Percentiles rank a stretch among this genome's conserved stretches.
These are phyloP conservation scores for Hypericum androsaemum DNA, from an alignment of 345 rosid species.

Conservation along the genomic window DNA sequence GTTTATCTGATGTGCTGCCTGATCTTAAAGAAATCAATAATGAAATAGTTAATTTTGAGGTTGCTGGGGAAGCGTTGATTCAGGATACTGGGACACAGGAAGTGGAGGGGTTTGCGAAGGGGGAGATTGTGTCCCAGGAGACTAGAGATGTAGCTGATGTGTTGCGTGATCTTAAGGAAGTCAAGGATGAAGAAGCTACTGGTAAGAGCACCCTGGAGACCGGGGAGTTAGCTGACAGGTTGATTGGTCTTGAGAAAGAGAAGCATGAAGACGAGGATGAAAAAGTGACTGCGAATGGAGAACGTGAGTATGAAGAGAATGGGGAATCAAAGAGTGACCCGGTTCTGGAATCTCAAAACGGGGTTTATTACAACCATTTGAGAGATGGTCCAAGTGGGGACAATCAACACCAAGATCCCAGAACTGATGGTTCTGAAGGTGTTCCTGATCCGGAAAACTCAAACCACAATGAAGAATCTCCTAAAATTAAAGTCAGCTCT, in stretches of 20 bases:
- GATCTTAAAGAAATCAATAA: conserved; percentile 1
- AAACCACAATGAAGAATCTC: conserved; percentile 5
- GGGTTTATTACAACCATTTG: conserved; percentile 10
- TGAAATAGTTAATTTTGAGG: conserved; percentile 9
- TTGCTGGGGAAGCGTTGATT: neutral
- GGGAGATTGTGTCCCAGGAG: conserved; percentile 14
- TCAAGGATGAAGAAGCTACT: conserved; percentile 11
- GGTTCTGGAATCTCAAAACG: conserved; percentile 6
- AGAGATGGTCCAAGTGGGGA: neutral
- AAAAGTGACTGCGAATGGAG: conserved; percentile 11
- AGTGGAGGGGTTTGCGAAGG: too few relatives aligned
- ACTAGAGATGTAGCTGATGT: conserved; percentile 8
- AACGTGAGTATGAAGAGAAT: conserved; percentile 8
- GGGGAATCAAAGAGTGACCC: conserved; percentile 13
- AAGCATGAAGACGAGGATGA: conserved; percentile 15
- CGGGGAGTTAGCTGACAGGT: conserved; percentile 8
- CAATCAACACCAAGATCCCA: conserved; percentile 2
- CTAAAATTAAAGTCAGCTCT: conserved; percentile 7
- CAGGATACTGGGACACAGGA: conserved; percentile 14
- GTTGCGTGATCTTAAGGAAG: conserved; percentile 16
- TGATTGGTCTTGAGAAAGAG: conserved; percentile 17
- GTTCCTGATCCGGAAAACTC: neutral
- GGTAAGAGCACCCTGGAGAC: conserved; percentile 1
- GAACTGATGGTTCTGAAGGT: conserved; percentile 18
- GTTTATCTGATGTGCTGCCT: neutral